Evolutionary conservation across 306 rosid genomes (phyloP), one percentile per base, ranked within the genome.

Genomic region (Quercus cerris): DNA sequence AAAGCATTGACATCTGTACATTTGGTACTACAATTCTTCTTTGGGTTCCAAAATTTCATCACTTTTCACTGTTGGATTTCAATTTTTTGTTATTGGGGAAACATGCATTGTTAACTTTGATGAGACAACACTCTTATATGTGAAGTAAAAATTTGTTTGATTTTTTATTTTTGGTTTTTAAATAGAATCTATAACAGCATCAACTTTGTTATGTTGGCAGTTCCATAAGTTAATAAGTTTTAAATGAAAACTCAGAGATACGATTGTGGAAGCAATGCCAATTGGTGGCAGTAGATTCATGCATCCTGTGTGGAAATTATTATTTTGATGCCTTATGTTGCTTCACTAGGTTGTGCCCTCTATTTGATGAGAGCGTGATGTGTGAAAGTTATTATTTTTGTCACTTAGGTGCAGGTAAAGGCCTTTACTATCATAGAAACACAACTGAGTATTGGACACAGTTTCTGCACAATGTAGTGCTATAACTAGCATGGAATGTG

Each of bases 1-100:
- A 49, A 49, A 49, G 13, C 83, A 91, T 95, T 78, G 90, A 93
- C 80, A 94, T 93, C 64, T 95, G 91, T 76, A 96, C 96, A 75
- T 95, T 83, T 76, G 99, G 95, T 95, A 87, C 63, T 31, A 3
- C 86, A 28, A 71, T 68, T 56, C 30, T 33, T 51, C 27, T 18
- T 62, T 52, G 27, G 11, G 33, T 55, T 14, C 1, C 22, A 12
- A 25, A 51, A 4, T 56, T 56, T 20, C 27, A 20, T 58, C 22
- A 22, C 19, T 23, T 41, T 57, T 27, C 4, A 49, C 17, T 49
- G 54, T 49, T 13, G 54, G 54, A 49, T 19, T 51, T 46, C 10
- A n/a, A 41, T 5, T 54, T 71, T 15, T n/a, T 74, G 49, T 38
- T 74, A 78, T 4, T 18, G 3, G 55, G 3, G 2, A 46, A 56